A percentile compares a stretch with the other conserved stretches of the same genome.
Evolutionary conservation across 805 yeast species (phyloP).

Genomic region (Candida khao-thaluensis): DNA sequence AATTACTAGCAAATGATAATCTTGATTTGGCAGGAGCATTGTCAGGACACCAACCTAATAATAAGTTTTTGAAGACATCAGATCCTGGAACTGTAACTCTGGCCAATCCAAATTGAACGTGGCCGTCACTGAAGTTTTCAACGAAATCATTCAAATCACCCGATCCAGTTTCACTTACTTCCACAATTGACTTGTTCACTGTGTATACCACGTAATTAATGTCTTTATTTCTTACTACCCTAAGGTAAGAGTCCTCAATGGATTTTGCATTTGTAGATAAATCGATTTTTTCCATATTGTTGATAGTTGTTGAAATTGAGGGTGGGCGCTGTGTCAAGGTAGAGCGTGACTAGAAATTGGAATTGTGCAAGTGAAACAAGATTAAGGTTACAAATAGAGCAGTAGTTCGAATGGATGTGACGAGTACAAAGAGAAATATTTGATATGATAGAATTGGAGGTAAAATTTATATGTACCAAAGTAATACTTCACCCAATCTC

Average conservation of each 20-base stretch:
- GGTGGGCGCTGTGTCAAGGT: too few relatives aligned
- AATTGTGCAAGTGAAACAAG: too few relatives aligned
- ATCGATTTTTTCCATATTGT: constrained; percentile 53
- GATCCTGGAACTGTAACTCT: constrained; percentile 90
- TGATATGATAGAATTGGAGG: too few relatives aligned
- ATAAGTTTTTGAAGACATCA: constrained; percentile 76
- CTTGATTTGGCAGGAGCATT: constrained; percentile 80
- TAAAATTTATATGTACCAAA: too few relatives aligned
- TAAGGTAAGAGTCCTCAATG: constrained; percentile 72
- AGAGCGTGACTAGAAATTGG: too few relatives aligned
- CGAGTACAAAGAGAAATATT: too few relatives aligned
- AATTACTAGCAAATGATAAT: constrained; percentile 73
- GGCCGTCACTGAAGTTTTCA: constrained; percentile 78
- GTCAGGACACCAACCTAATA: constrained; percentile 97
- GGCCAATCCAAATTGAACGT: constrained; percentile 86
- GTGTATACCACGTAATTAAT: constrained; percentile 78
- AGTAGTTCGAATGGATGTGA: too few relatives aligned
- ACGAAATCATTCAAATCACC: constrained; percentile 77
- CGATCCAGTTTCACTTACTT: constrained; percentile 51
- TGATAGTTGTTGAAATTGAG: constrained; percentile 1
- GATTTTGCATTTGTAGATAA: constrained; percentile 69
- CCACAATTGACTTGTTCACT: constrained; percentile 56
- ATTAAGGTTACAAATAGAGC: too few relatives aligned
- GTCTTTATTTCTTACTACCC: constrained; percentile 69
- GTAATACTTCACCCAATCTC: too few relatives aligned